Percentiles rank a stretch among this genome's conserved stretches.
phyloP scores from a whole-genome alignment of 1,284 basidiomycete species.

The Pseudozyma pruni region DNA sequence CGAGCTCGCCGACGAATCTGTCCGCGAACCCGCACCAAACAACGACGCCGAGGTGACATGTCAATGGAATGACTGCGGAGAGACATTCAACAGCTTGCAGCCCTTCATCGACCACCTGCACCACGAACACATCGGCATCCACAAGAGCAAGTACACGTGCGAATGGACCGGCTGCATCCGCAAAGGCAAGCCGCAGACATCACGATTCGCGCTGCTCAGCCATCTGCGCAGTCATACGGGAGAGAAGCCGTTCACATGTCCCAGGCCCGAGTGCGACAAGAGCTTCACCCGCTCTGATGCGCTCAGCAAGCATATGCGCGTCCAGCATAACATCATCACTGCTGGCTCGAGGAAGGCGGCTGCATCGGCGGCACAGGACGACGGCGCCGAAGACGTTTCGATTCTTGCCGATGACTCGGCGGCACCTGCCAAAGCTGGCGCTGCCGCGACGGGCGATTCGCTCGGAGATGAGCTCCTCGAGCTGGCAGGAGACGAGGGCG shows the following conservation, averaged over 20 bases:
- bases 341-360: conserved; percentile 43
- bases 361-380: conserved; percentile 12
- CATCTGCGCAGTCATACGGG: conserved; percentile 85
- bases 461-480: conserved; percentile 56
- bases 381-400: conserved; percentile 36
- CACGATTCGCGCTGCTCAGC: conserved; percentile 84
- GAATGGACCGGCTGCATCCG: conserved; percentile 85
- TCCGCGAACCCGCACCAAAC: conserved; percentile 14
- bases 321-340: conserved; percentile 75
- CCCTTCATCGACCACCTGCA: conserved; percentile 82
- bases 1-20: conserved; percentile 44
- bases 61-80: conserved; percentile 81
- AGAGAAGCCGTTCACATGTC: conserved; percentile 89
- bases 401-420: conserved; percentile 12
- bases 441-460: conserved; percentile 19
- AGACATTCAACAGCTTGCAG: conserved; percentile 76
- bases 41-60: conserved; percentile 69
- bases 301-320: conserved; percentile 87
- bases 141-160: conserved; percentile 86
- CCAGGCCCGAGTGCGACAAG: conserved; percentile 87
- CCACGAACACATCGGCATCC: conserved; percentile 79
- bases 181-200: conserved; percentile 82
- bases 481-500: conserved; percentile 40
- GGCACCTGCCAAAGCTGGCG: conserved; percentile 11
- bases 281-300: conserved; percentile 91